Evolutionary conservation across 768 basidiomycete genomes (phyloP).

Genomic region (Punctularia strigosozonata): DNA sequence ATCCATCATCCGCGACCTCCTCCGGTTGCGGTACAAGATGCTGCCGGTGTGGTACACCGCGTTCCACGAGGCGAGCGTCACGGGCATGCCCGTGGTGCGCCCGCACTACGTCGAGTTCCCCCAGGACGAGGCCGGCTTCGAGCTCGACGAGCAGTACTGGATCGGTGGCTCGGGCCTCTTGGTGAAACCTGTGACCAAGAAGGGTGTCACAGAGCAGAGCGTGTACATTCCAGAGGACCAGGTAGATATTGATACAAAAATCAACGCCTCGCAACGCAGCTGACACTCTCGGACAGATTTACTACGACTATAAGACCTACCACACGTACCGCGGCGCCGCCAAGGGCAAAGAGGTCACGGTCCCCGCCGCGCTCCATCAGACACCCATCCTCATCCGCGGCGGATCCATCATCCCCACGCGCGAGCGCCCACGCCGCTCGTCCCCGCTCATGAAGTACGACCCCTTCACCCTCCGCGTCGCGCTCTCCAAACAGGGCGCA

Average conservation of each 20-base stretch:
- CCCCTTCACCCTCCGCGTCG: slow-evolving; percentile 85
- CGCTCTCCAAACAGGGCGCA: slow-evolving; percentile 42
- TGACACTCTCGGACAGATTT: slow-evolving; percentile 38
- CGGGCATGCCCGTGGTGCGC: slow-evolving; percentile 72
- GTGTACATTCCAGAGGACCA: slow-evolving; percentile 86
- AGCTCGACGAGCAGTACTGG: slow-evolving; percentile 90
- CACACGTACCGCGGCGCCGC: slow-evolving; percentile 53
- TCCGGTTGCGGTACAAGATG: slow-evolving; percentile 77
- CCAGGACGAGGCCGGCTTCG: slow-evolving; percentile 73
- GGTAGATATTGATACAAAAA: slow-evolving; percentile 31
- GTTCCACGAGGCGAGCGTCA: slow-evolving; percentile 78
- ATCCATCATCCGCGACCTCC: slow-evolving; percentile 62
- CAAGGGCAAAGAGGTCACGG: slow-evolving; percentile 55
- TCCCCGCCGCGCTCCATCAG: slow-evolving; percentile 70
- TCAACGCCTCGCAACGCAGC: no score
- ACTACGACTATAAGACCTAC: slow-evolving; percentile 87
- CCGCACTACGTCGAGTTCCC: slow-evolving; percentile 97
- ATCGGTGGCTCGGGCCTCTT: slow-evolving; percentile 81
- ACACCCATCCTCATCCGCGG: slow-evolving; percentile 84
- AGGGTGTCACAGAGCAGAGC: slow-evolving; percentile 53
- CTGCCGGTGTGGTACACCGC: slow-evolving; percentile 97
- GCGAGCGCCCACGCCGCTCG: slow-evolving; percentile 77
- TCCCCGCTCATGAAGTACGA: slow-evolving; percentile 84
- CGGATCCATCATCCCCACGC: slow-evolving; percentile 80
- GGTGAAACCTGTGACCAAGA: slow-evolving; percentile 79